Base-by-base conservation (phyloP, 805 yeast genomes). In the Hanseniaspora nectarophila region DNA sequence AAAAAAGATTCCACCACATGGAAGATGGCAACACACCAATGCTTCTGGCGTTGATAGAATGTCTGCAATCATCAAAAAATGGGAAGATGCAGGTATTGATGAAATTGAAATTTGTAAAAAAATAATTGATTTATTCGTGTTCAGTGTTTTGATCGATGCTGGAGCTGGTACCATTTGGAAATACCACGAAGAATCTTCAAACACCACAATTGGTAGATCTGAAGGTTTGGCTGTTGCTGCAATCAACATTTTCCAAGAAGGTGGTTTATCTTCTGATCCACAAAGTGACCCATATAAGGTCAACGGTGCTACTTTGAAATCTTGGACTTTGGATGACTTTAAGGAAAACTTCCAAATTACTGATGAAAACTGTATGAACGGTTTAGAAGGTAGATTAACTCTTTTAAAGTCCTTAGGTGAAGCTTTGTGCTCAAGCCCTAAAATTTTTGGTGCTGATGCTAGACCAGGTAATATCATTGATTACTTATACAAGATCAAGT, bases 221-320 rank as follows among this genome's bases (percentile, higher is more conserved):
- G 85, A 80, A 64, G 85, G 85, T 3, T 66, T 78, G 47, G 85
- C 85, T 4, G 74, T 80, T 43, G 83, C 81, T 0, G 72, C 80
- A 16, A 68, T 73, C 51, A 69, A 78, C 58, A 68, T 79, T 74
- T 80, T 79, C 60, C 63, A 64, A 9, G 58, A 63, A 16, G 85
- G 84, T 1, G 59, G 56, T 15, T 70, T 79, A 42, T 70, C 77
- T 26, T 58, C 67, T 15, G 63, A 62, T 42, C 65, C 66, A 33
- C 43, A 54, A 1, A 53, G 56, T 7, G 69, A 71, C 54, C 69
- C 69, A 13, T 67, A 59, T 55, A 69, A 67, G 46, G 80, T 78
- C 18, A 70, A 72, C 55, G 79, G 77, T 0, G 55, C 55, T 0
- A 71, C 65, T 45, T 60, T 80, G 45, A 54, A 60, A 6, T 34